These are phyloP conservation scores for Phialocephala subalpina DNA, from an alignment of 2,329 filamentous ascomycete genomes.

Conservation along the genomic window DNA sequence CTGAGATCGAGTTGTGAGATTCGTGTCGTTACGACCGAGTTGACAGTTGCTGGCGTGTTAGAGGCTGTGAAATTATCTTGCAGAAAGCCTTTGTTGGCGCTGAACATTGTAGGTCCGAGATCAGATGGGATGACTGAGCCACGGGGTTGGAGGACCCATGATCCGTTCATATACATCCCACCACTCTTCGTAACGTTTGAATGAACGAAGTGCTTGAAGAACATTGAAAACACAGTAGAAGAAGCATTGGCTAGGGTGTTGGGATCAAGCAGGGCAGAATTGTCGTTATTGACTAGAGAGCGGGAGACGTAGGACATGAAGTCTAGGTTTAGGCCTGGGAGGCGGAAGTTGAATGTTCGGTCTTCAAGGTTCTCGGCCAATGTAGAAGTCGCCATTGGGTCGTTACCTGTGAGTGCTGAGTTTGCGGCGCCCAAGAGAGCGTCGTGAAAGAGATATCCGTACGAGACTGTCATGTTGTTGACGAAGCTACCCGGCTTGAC, in stretches of 20 bases:
- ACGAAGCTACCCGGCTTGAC: conserved; percentile 13
- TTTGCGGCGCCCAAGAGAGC: conserved; percentile 27
- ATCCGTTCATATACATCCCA: conserved; percentile 22
- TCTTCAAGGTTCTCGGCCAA: conserved; percentile 23
- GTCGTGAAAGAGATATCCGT: conserved; percentile 30
- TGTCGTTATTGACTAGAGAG: conserved; percentile 14
- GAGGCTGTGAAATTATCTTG: conserved; percentile 17
- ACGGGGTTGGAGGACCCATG: conserved; percentile 22
- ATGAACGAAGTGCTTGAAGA: conserved; percentile 29
- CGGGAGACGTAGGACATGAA: conserved; percentile 27
- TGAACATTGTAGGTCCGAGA: conserved; percentile 16
- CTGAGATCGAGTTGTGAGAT: conserved; percentile 20
- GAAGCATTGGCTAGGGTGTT: conserved; percentile 18
- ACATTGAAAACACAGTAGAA: conserved; percentile 24
- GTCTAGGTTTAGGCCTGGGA: conserved; percentile 27
- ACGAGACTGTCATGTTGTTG: conserved; percentile 28
- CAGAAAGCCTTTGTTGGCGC: conserved; percentile 1
- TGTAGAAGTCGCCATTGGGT: background rate
- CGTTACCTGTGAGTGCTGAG: conserved; percentile 11
- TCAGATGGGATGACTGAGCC: conserved; percentile 16
- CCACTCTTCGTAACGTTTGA: conserved; percentile 7
- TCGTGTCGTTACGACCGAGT: conserved; percentile 4
- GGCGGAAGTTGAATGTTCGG: conserved; percentile 28
- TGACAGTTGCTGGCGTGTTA: background rate
- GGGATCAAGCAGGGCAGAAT: conserved; percentile 19